Conservation (phyloP, 441 rosid species). For the Melianthus villosus region DNA sequence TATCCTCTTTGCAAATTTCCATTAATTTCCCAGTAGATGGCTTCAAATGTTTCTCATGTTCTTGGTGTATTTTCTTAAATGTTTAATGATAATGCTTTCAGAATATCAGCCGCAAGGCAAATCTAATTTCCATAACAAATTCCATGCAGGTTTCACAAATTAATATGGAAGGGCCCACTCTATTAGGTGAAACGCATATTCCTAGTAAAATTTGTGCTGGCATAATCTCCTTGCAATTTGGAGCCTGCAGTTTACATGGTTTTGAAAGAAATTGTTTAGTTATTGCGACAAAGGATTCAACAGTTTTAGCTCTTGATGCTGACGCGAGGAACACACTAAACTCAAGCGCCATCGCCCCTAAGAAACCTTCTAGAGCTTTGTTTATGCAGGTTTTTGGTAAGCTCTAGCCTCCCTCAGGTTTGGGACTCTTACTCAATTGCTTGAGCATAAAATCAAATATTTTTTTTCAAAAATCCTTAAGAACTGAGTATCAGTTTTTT, state of each 20-base stretch:
- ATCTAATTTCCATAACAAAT: too few relatives aligned
- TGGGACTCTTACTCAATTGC: too few relatives aligned
- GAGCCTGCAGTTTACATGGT: conserved; percentile 51
- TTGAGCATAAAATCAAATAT: too few relatives aligned
- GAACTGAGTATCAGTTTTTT: too few relatives aligned
- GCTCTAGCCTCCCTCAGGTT: too few relatives aligned
- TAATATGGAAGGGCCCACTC: conserved; percentile 41
- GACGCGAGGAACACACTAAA: conserved; percentile 58
- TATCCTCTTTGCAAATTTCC: too few relatives aligned
- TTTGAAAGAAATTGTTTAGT: conserved; percentile 66
- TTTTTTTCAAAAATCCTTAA: too few relatives aligned
- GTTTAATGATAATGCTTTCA: not conserved
- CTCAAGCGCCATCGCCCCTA: conserved; percentile 45
- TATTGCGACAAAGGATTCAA: conserved; percentile 69
- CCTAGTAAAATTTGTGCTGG: conserved; percentile 55
- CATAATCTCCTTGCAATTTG: conserved; percentile 49
- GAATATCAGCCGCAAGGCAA: too few relatives aligned
- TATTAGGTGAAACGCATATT: conserved; percentile 43
- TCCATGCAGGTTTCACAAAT: conserved; percentile 46
- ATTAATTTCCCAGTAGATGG: too few relatives aligned
- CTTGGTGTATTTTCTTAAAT: not conserved
- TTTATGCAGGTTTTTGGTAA: conserved; percentile 64
- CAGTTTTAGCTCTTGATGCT: conserved; percentile 54
- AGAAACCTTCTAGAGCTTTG: conserved; percentile 68
- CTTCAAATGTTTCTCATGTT: not conserved